Evolutionary conservation across 768 basidiomycete genomes (phyloP).

Genomic region (Dioszegia crocea): DNA sequence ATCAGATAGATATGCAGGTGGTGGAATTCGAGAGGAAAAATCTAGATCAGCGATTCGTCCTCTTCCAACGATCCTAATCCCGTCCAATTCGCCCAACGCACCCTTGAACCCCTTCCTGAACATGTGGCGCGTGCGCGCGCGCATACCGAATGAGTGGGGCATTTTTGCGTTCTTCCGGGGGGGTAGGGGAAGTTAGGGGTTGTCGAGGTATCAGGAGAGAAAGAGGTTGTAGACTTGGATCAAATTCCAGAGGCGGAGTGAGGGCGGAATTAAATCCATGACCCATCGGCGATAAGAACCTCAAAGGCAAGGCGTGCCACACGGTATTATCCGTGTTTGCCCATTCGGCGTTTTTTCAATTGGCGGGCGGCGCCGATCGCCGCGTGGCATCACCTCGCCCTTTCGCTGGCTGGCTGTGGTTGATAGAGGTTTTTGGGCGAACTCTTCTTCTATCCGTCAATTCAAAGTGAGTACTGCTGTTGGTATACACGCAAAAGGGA

Average conservation of each 20-base stretch:
- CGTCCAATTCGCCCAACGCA: constrained; percentile 51
- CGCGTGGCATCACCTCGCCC: no score
- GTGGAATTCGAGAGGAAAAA: neutral
- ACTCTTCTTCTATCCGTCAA: constrained; percentile 19
- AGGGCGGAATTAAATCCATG: constrained; percentile 5
- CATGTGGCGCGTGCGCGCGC: constrained; percentile 99
- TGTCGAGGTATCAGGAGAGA: neutral
- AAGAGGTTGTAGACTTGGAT: neutral
- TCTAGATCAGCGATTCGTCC: constrained; percentile 17
- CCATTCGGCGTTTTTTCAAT: no score
- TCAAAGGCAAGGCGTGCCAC: no score
- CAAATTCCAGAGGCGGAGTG: neutral
- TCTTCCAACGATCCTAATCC: no score
- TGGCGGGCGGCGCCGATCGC: no score
- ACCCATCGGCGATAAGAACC: constrained; percentile 2
- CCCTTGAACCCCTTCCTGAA: constrained; percentile 99
- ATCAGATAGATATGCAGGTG: neutral
- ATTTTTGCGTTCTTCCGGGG: constrained; percentile 54
- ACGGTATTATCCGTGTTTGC: no score
- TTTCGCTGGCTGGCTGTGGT: neutral
- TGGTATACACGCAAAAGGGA: neutral
- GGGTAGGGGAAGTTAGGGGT: neutral
- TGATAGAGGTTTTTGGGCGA: neutral
- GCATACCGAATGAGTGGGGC: constrained; percentile 99
- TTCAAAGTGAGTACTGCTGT: constrained; percentile 1